Percentiles rank a stretch among this genome's conserved stretches.
Evolutionary conservation across 768 basidiomycete genomes (phyloP).

Genomic region (Amanita pallidorosea): DNA sequence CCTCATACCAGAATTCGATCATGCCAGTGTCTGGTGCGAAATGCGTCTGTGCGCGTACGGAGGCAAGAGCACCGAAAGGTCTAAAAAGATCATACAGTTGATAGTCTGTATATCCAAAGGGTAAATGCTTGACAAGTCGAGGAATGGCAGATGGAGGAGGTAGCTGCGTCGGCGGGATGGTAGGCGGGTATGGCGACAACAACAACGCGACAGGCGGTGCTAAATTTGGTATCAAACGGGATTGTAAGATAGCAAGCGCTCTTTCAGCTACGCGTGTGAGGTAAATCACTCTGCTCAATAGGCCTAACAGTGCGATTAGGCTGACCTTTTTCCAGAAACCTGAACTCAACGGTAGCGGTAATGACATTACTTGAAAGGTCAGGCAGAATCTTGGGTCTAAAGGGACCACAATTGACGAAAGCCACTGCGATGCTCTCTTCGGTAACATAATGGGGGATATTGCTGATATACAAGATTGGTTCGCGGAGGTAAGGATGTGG

Average conservation of each 20-base stretch:
- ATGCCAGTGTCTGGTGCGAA: conserved; percentile 72
- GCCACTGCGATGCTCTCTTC: conserved; percentile 72
- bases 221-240: conserved; percentile 55
- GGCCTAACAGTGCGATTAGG: conserved; percentile 5
- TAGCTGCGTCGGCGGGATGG: conserved; percentile 61
- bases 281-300: background rate
- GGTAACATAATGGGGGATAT: conserved; percentile 58
- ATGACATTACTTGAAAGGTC: conserved; percentile 42
- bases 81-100: conserved; percentile 81
- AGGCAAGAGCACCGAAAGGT: conserved; percentile 74
- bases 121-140: conserved; percentile 79
- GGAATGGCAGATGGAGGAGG: conserved; percentile 71
- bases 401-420: conserved; percentile 67
- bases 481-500: conserved; percentile 82
- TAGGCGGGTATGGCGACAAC: conserved; percentile 78
- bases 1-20: conserved; percentile 82
- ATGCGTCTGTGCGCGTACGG: conserved; percentile 61
- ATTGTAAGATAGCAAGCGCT: conserved; percentile 75
- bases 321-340: conserved; percentile 69
- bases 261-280: conserved; percentile 57
- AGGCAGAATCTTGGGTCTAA: conserved; percentile 67
- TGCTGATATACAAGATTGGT: conserved; percentile 72
- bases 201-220: conserved; percentile 50
- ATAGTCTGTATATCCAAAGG: conserved; percentile 52
- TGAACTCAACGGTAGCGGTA: conserved; percentile 78